Evolutionary conservation across 2,329 filamentous ascomycete genomes (phyloP).

Genomic region (Ceratocystis colombiana): DNA sequence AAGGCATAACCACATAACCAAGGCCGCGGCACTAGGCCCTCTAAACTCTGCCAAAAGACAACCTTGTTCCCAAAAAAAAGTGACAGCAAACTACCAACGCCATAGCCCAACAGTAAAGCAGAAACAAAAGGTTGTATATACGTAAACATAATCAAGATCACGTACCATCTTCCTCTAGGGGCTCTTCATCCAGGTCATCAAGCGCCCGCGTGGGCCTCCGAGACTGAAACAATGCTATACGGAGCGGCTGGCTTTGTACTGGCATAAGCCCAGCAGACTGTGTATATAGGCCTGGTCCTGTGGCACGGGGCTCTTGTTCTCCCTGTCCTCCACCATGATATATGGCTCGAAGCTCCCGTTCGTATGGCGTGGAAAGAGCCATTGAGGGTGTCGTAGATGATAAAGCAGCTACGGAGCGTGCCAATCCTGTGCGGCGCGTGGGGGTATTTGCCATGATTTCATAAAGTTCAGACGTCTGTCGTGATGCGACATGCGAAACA

Average conservation of each 20-base stretch:
- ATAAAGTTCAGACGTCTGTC: slow-evolving; percentile 13
- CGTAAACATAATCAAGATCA: slow-evolving; percentile 14
- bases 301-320: slow-evolving; percentile 6
- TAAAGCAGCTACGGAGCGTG: slow-evolving; percentile 34
- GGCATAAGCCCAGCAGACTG: slow-evolving; percentile 4
- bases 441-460: slow-evolving; percentile 35
- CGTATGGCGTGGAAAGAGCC: slow-evolving; percentile 38
- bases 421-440: slow-evolving; percentile 39
- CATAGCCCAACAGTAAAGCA: not conserved
- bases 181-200: slow-evolving; percentile 22
- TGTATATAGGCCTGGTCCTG: not conserved
- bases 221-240: slow-evolving; percentile 22
- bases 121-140: slow-evolving; percentile 19
- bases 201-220: slow-evolving; percentile 16
- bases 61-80: not conserved
- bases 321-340: slow-evolving; percentile 25
- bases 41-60: not conserved
- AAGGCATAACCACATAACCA: slow-evolving; percentile 18
- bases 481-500: not conserved
- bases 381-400: slow-evolving; percentile 38
- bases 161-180: not conserved
- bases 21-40: not conserved
- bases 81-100: not conserved
- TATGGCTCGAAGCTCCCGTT: slow-evolving; percentile 31
- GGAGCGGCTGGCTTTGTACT: slow-evolving; percentile 12